Conservation (phyloP, 495 filamentous ascomycete genomes). For the Xylaria scruposa region DNA sequence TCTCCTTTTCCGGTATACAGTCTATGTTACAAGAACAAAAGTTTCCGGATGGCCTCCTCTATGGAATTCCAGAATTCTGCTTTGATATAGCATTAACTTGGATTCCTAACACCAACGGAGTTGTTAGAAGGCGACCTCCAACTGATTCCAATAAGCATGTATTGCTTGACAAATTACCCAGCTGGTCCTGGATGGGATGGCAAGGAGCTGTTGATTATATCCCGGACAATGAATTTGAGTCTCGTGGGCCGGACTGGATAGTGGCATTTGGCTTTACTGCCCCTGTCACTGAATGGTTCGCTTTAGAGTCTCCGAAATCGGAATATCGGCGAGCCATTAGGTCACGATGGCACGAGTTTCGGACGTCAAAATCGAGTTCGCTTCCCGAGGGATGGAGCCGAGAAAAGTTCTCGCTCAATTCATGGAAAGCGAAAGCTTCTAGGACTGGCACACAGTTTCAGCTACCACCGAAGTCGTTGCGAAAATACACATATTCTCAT, state of each 20-base stretch:
- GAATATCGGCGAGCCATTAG: not conserved
- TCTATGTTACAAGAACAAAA: slow-evolving; percentile 7
- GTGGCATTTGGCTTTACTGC: not conserved
- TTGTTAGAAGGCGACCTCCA: not conserved
- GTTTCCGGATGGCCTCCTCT: slow-evolving; percentile 2
- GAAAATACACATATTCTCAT: not conserved
- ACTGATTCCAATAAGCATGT: not conserved
- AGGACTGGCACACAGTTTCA: not conserved
- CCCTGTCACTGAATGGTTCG: slow-evolving; percentile 3
- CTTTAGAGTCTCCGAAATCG: not conserved
- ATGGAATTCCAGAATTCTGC: slow-evolving; percentile 3
- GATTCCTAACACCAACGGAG: not conserved
- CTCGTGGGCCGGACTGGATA: not conserved
- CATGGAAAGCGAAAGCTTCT: not conserved
- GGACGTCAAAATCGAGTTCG: not conserved
- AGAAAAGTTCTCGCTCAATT: not conserved
- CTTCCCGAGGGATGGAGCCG: not conserved
- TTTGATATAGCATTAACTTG: slow-evolving; percentile 6
- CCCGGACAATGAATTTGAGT: slow-evolving; percentile 11
- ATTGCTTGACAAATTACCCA: not conserved
- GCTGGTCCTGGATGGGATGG: slow-evolving; percentile 16
- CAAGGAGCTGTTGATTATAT: not conserved
- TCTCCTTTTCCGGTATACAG: slow-evolving; percentile 8
- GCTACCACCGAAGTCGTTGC: slow-evolving; percentile 1
- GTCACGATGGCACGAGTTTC: not conserved